Base-by-base conservation (phyloP, 2,329 filamentous ascomycete genomes). In the Cadophora sp. region DNA sequence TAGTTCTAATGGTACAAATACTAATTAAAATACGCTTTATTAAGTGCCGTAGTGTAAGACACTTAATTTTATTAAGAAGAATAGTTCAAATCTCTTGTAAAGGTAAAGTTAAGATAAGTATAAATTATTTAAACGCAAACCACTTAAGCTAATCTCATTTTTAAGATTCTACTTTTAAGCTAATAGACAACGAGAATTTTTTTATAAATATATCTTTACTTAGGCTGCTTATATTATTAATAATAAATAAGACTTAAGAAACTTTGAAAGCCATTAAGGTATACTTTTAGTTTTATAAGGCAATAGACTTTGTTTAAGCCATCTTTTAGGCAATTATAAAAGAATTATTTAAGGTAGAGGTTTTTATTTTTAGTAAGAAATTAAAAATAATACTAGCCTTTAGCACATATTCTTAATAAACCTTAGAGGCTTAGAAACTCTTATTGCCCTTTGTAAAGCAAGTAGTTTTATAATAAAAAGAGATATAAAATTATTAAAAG, bases 21-120 rank as follows among this genome's bases (percentile, higher is more conserved):
- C 20, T 50, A 24, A 20, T 7, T 50, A 7, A 7, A 24, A 50
- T 50, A 50, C 13, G 47, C 47, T 50, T 50, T 24, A 50, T 50
- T 4, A 11, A 50, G 20, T 50, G 18, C 47, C 18, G 20, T 20
- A 24, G 13, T 3, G 47, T 47, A 47, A 14, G 8, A 50, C 20
- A 20, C 20, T n/a, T 20, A 14, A 47, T 7, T 24, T 2, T 50
- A 50, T 50, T 7, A 50, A 7, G 47, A 11, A 50, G 20, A 24
- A 50, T 20, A 7, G 47, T 50, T 50, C 20, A 7, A 50, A 50
- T 50, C 22, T 50, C 20, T 50, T 4, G 47, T 24, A 7, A 50
- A 4, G 47, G 47, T 20, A 50, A 50, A 50, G 47, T 50, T n/a
- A 50, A 50, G 20, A 50, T 50, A 20, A 7, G 47, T 50, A 50